Evolutionary conservation across 805 yeast genomes (phyloP).

Genomic region (Debaryomyces maramus): DNA sequence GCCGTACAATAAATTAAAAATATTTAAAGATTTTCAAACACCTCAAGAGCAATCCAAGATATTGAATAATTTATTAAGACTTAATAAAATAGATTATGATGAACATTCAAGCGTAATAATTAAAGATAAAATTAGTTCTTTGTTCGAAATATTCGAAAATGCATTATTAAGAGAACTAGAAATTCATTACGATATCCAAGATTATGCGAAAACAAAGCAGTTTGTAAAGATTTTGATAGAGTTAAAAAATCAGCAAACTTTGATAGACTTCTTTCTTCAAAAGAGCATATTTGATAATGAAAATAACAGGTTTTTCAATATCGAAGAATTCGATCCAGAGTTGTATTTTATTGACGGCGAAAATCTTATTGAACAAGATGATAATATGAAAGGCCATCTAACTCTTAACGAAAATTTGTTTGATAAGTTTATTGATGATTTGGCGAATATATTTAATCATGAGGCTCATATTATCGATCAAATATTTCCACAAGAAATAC

Average conservation of each 20-base stretch:
- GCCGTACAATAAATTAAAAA: slow-evolving; percentile 41
- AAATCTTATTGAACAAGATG: not conserved
- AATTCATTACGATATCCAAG: slow-evolving; percentile 48
- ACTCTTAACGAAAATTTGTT: slow-evolving; percentile 16
- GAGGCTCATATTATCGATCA: slow-evolving; percentile 40
- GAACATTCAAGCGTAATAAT: slow-evolving; percentile 28
- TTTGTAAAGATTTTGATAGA: slow-evolving; percentile 37
- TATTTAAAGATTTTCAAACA: slow-evolving; percentile 47
- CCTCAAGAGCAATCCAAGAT: slow-evolving; percentile 55
- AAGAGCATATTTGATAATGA: slow-evolving; percentile 42
- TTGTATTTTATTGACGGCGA: slow-evolving; percentile 17
- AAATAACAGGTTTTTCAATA: slow-evolving; percentile 26
- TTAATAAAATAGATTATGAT: slow-evolving; percentile 34
- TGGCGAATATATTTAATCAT: slow-evolving; percentile 38
- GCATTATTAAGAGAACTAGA: slow-evolving; percentile 72
- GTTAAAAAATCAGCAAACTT: slow-evolving; percentile 41
- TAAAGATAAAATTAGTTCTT: slow-evolving; percentile 49
- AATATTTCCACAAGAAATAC: slow-evolving; percentile 45
- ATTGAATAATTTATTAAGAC: slow-evolving; percentile 40
- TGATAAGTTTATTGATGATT: slow-evolving; percentile 22
- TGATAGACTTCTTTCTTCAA: slow-evolving; percentile 45
- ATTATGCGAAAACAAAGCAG: slow-evolving; percentile 37
- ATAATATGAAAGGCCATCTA: slow-evolving; percentile 6
- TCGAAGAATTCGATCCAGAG: slow-evolving; percentile 26
- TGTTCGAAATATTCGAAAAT: slow-evolving; percentile 68